Percentiles rank a stretch among this genome's conserved stretches.
Conservation (phyloP, 495 filamentous ascomycete species). For the Xylaria castorea region DNA sequence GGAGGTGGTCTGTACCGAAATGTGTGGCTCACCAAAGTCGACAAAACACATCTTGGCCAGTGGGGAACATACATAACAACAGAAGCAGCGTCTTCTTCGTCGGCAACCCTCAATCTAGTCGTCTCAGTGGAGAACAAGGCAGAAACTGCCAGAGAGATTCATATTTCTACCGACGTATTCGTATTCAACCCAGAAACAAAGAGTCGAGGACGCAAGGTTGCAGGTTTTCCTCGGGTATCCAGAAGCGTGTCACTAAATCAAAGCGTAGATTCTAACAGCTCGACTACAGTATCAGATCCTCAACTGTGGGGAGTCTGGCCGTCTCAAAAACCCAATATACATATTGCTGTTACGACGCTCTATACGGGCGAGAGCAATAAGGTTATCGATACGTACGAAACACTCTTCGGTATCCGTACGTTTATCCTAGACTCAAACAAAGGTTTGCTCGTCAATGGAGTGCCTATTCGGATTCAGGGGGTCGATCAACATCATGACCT, state of each 20-base stretch:
- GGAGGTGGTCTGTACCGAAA: conserved; percentile 54
- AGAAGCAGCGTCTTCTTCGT: conserved; percentile 33
- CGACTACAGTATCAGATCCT: conserved; percentile 40
- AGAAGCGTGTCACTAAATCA: conserved; percentile 9
- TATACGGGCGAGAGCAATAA: neutral
- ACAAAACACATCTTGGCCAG: conserved; percentile 45
- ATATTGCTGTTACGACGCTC: conserved; percentile 47
- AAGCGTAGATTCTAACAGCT: conserved; percentile 38
- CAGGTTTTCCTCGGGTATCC: neutral
- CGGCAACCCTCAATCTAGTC: conserved; percentile 41
- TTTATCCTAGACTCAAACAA: conserved; percentile 35
- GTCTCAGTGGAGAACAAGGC: conserved; percentile 45
- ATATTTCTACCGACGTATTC: conserved; percentile 7
- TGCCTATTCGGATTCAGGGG: conserved; percentile 9
- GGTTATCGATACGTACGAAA: conserved; percentile 49
- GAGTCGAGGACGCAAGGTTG: neutral
- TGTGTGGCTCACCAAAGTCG: conserved; percentile 49
- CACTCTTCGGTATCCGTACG: conserved; percentile 50
- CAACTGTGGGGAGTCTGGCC: conserved; percentile 49
- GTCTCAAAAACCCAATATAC: conserved; percentile 46
- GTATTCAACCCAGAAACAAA: neutral
- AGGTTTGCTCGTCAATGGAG: conserved; percentile 14
- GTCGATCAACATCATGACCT: conserved; percentile 21
- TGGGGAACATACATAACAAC: conserved; percentile 49
- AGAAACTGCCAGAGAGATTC: conserved; percentile 1